Evolutionary conservation across 2,329 filamentous ascomycete genomes (phyloP).

Genomic region (Phialocephala sp.): DNA sequence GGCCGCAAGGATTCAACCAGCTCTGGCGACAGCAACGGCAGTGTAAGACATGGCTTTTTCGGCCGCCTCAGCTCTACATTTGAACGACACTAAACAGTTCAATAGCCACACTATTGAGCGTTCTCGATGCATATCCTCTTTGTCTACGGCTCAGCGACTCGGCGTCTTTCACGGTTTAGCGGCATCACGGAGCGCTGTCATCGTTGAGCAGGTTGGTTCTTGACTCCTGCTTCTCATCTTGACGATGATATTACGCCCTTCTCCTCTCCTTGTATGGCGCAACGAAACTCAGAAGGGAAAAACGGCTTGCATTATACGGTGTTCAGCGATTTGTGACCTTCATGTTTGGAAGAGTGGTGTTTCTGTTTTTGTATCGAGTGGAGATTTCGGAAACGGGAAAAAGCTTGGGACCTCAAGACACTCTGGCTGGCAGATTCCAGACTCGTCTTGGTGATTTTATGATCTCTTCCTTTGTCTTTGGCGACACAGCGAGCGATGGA

Average conservation of each 20-base stretch:
- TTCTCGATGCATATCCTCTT: slow-evolving; percentile 1
- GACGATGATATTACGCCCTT: neutral
- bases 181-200: neutral
- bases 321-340: neutral
- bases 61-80: slow-evolving; percentile 35
- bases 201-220: slow-evolving; percentile 7
- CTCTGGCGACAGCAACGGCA: slow-evolving; percentile 29
- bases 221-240: slow-evolving; percentile 19
- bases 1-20: slow-evolving; percentile 37
- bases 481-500: slow-evolving; percentile 35
- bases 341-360: slow-evolving; percentile 13
- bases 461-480: slow-evolving; percentile 32
- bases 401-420: slow-evolving; percentile 39
- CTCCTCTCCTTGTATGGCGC: slow-evolving; percentile 2
- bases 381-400: slow-evolving; percentile 23
- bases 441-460: slow-evolving; percentile 37
- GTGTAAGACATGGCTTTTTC: slow-evolving; percentile 32
- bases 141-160: slow-evolving; percentile 25
- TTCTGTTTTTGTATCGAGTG: slow-evolving; percentile 10
- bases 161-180: slow-evolving; percentile 19
- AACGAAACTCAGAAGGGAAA: slow-evolving; percentile 19
- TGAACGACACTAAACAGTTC: slow-evolving; percentile 20
- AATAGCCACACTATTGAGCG: slow-evolving; percentile 1
- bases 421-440: slow-evolving; percentile 41
- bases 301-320: slow-evolving; percentile 18